Evolutionary conservation across 495 filamentous ascomycete genomes (phyloP), one percentile per base, ranked within the genome.

Genomic region (Cryomyces antarcticus): DNA sequence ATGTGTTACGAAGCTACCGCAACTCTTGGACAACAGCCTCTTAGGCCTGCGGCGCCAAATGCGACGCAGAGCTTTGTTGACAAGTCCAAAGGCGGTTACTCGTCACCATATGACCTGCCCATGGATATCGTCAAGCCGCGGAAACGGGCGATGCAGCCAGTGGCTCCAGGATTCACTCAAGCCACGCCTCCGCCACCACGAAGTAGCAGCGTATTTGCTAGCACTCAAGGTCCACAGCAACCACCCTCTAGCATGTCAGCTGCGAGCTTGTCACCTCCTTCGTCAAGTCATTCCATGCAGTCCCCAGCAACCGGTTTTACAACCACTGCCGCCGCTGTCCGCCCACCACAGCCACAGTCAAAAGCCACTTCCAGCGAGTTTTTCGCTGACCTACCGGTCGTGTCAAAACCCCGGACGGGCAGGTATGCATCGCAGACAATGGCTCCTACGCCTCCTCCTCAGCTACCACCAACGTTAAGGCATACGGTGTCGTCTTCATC

Each of bases 21-120:
- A 28, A 52, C 57, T 3, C 65, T 42, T 38, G 64, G 49, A 47
- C 52, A 52, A 54, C 60, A 57, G 53, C 68, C 52, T 49, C 80
- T 30, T 17, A 47, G 51, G 31, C 59, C 54, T 0, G 35, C 40
- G 5, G 35, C 47, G 37, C 37, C 39, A 17, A 52, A 35, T 28
- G 44, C 71, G 49, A 70, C 77, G 0, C 66, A 80, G 47, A 95
- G 88, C 54, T 97, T 93, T 57, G 81, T 72, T 5, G 78, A 85
- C 53, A 88, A 86, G 49, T 63, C 81, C 6, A 96, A 92, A 57
- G 77, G 85, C 36, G 87, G 88, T 7, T 97, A 96, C 55, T 70
- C 74, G 30, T 94, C 86, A 27, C 89, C 89, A 4, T 97, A 93
- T 50, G 89, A 97, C 58, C 70, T 97, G 4, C 89, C 89, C 3